Evolutionary conservation across 768 basidiomycete species (phyloP).

Genomic region (Pisolithus albus): DNA sequence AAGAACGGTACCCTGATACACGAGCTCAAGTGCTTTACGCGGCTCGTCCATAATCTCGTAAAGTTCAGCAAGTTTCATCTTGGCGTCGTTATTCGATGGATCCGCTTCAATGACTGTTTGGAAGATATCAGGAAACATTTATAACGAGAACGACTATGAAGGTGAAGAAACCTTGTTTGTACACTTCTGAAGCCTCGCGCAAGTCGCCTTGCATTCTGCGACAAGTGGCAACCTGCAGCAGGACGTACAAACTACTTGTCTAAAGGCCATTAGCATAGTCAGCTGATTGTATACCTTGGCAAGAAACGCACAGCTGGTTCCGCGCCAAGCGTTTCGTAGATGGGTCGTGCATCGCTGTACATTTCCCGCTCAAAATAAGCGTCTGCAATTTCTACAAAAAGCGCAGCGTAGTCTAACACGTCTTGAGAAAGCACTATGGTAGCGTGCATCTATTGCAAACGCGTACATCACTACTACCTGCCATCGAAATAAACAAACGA

Average conservation of each 20-base stretch:
- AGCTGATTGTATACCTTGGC: background rate
- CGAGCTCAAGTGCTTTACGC: constrained; percentile 70
- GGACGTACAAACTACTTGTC: constrained; percentile 68
- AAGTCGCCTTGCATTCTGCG: constrained; percentile 69
- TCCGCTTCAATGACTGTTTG: constrained; percentile 63
- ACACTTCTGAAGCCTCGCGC: constrained; percentile 73
- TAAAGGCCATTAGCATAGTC: constrained; percentile 21
- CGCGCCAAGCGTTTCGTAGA: constrained; percentile 72
- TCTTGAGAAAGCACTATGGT: constrained; percentile 65
- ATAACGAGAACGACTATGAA: background rate
- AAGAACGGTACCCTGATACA: constrained; percentile 62
- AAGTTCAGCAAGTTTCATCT: constrained; percentile 84
- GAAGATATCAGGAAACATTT: background rate
- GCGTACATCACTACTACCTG: background rate
- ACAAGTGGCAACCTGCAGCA: constrained; percentile 77
- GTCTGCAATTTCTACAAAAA: constrained; percentile 82
- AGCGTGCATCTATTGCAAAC: constrained; percentile 59
- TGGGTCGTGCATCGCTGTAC: constrained; percentile 71
- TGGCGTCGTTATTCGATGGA: constrained; percentile 71
- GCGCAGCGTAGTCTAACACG: constrained; percentile 64
- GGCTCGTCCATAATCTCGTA: constrained; percentile 80
- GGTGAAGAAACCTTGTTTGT: constrained; percentile 60
- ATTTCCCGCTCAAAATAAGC: constrained; percentile 72
- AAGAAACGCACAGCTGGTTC: constrained; percentile 55
- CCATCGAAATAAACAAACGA: constrained; percentile 1